A percentile compares a stretch with the other conserved stretches of the same genome.
phyloP scores from a whole-genome alignment of 805 yeast genomes.

The Middelhovenomyces tepae region DNA sequence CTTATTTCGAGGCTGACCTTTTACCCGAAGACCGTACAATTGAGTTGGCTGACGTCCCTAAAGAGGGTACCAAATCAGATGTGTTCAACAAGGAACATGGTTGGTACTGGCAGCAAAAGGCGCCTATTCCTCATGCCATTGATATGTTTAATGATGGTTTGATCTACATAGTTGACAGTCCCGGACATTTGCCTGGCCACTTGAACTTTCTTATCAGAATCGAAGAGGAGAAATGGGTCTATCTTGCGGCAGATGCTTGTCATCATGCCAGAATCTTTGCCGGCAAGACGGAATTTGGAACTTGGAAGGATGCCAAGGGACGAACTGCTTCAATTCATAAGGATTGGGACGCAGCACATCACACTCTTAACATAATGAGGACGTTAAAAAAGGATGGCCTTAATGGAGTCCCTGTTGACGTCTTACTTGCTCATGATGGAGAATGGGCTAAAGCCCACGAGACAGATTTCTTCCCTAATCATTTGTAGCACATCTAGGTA shows the following conservation, averaged over 20 bases:
- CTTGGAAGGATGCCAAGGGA: constrained; percentile 10
- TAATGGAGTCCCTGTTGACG: constrained; percentile 4
- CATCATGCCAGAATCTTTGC: constrained; percentile 6
- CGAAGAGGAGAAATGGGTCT: constrained; percentile 3
- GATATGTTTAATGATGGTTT: constrained; percentile 7
- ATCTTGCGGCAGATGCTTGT: constrained; percentile 9
- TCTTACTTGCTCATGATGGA: constrained; percentile 8
- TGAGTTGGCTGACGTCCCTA: constrained; percentile 7
- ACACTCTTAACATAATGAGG: constrained; percentile 5
- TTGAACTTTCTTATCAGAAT: constrained; percentile 6
- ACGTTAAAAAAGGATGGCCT: constrained; percentile 5
- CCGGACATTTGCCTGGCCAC: constrained; percentile 9
- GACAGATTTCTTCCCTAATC: constrained; percentile 5
- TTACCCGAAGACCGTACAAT: constrained; percentile 8
- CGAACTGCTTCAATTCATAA: constrained; percentile 6
- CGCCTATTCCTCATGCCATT: constrained; percentile 4
- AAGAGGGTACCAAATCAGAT: constrained; percentile 1
- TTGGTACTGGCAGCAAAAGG: constrained; percentile 5
- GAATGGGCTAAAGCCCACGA: constrained; percentile 7
- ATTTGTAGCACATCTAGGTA: too few species aligned
- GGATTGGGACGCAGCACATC: constrained; percentile 6
- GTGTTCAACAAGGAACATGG: constrained; percentile 3
- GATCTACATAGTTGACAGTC: constrained; percentile 8
- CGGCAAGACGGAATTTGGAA: constrained; percentile 8
- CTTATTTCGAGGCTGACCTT: constrained; percentile 7